Base-by-base conservation (phyloP, 148 eudicot genomes). In the Vaccinium myrtillus region DNA sequence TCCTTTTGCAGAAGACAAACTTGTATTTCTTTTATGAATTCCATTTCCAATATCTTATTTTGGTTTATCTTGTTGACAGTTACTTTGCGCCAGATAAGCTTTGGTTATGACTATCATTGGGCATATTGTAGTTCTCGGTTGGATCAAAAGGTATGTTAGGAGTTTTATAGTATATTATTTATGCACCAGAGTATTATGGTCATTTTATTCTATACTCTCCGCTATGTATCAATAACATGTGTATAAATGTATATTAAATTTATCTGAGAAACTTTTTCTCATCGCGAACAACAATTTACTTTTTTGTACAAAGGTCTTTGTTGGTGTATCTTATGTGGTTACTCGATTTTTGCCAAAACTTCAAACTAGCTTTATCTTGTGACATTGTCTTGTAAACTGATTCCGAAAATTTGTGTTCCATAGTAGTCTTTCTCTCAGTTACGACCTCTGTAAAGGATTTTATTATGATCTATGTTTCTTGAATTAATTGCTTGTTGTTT, bases 71-170 rank as follows among this genome's bases (percentile, higher is more conserved):
- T 79, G 54, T 76, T 77, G 25, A 83, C 89, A 95, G 98, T 95
- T 87, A 88, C 90, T 51, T 85, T 95, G 88, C 96, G 98, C 53
- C 93, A 94, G 94, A 90, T 95, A 87, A 95, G 98, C 91, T 95
- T 92, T 90, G 98, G 96, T 51, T 93, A 89, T 84, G 98, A 95
- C 87, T 95, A 92, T 87, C 96, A 94, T 81, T 95, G 95, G 98
- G 94, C 96, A 77, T 88, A 88, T 59, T 87, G 86, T 84, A 86
- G 77, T 77, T 78, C 90, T 85, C 91, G 78, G 55, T 89, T 95
- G 86, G 98, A 95, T 87, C 89, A 87, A 71, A 91, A 94, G 98
- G 98, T 95, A 65, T 23, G 30, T 65, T 23, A 65, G 30, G 70
- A 65, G 30, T 63, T 63, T 23, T 63, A 63, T 63, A 63, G 25